Evolutionary conservation across 2,329 filamentous ascomycete species (phyloP).

Genomic region (Fusarium camptoceras): DNA sequence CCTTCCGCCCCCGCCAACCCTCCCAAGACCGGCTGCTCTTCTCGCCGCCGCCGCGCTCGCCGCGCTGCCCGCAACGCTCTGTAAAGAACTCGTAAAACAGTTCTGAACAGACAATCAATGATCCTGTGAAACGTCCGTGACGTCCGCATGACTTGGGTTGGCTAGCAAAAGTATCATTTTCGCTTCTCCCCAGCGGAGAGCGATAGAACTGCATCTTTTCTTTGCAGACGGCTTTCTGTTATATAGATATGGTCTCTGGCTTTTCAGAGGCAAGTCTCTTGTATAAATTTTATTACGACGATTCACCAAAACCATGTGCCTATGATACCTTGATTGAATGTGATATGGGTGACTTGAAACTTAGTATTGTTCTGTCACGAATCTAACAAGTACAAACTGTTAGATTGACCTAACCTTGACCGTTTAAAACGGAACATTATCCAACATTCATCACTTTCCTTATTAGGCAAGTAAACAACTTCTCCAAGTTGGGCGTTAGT

Average conservation of each 20-base stretch:
- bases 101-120: not conserved
- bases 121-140: conserved; percentile 24
- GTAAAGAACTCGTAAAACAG: conserved; percentile 36
- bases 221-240: conserved; percentile 42
- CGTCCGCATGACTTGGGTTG: conserved; percentile 10
- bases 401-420: no score
- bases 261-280: conserved; percentile 40
- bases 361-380: not conserved
- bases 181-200: conserved; percentile 35
- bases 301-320: not conserved
- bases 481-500: not conserved
- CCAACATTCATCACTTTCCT: not conserved
- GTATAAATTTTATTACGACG: conserved; percentile 45
- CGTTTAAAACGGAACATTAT: no score
- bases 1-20: conserved; percentile 19
- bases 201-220: conserved; percentile 30
- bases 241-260: conserved; percentile 44
- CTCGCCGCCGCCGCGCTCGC: conserved; percentile 40
- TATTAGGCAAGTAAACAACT: not conserved
- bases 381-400: not conserved
- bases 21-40: conserved; percentile 40
- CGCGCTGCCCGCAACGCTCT: conserved; percentile 37
- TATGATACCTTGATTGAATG: not conserved
- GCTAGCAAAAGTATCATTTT: conserved; percentile 13
- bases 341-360: not conserved